Evolutionary conservation across 768 basidiomycete genomes (phyloP), one percentile per base, ranked within the genome.

Genomic region (Naganishia vishniacii): DNA sequence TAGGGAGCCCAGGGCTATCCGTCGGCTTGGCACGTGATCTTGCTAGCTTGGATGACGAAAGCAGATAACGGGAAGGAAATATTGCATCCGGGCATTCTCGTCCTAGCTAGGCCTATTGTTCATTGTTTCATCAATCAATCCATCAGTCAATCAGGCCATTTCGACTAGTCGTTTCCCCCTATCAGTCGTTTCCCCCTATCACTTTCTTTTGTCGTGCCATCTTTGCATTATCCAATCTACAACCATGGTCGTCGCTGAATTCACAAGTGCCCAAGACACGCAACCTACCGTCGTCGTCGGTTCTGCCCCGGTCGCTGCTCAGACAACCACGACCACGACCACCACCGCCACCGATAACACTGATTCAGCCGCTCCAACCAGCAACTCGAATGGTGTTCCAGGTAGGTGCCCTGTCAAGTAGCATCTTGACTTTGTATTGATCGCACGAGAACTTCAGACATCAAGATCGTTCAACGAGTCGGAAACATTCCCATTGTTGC

Each of bases 401-500:
- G 53, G 53, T 40, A 56, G 40, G 53, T 26, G 37, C 25, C 12
- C 7, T 3, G 15, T 20, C 31, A 29, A 31, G 9, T 20, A 6
- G 25, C 47, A 11, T n/a, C n/a, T n/a, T n/a, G n/a, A n/a, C n/a
- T n/a, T n/a, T n/a, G n/a, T n/a, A n/a, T n/a, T n/a, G n/a, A n/a
- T n/a, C n/a, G n/a, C n/a, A n/a, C n/a, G n/a, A n/a, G n/a, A n/a
- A n/a, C n/a, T n/a, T n/a, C 58, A 73, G 75, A 69, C 48, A 73
- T 73, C 74, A 72, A 73, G 70, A 74, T 77, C 64, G 69, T 77
- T 26, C 65, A 64, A 4, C 68, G 72, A 16, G 64, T 77, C 20
- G 74, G 71, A 42, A 66, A 71, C 15, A 71, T 77, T 26, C 75
- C 75, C 18, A 67, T 70, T 59, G 67, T 77, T 31, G 72, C 75